These are phyloP conservation scores for Prunus fruticosa DNA, from an alignment of 306 rosid species.

Conservation along the genomic window DNA sequence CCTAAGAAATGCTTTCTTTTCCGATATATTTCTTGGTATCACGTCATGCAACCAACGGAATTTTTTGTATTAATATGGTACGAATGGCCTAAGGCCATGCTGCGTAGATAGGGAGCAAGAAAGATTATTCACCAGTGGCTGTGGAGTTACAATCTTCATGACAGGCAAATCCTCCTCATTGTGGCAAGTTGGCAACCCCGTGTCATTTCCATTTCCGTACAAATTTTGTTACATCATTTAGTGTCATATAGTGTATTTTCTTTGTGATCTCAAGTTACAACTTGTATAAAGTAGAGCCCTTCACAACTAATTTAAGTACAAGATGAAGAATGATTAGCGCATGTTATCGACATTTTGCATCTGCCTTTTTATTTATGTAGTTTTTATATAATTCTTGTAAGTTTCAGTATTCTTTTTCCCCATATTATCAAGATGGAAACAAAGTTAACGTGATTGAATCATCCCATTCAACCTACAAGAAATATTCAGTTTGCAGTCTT, in stretches of 20 bases:
- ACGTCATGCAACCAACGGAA: background rate
- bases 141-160: slow-evolving; percentile 15
- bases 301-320: background rate
- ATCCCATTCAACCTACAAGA: too few relatives aligned
- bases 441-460: too few relatives aligned
- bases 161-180: background rate
- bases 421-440: background rate
- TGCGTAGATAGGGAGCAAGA: background rate
- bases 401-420: too few relatives aligned
- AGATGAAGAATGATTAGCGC: too few relatives aligned
- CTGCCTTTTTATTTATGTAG: background rate
- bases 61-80: background rate
- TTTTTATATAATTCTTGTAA: background rate
- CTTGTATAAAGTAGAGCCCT: slow-evolving; percentile 1
- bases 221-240: background rate
- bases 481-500: too few relatives aligned
- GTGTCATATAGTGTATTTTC: slow-evolving; percentile 1
- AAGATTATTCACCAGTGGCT: slow-evolving; percentile 1
- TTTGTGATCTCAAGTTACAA: slow-evolving; percentile 14
- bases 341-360: background rate
- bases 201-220: slow-evolving; percentile 22
- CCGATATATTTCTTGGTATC: too few relatives aligned
- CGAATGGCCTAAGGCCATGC: background rate
- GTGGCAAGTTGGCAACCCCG: slow-evolving; percentile 21
- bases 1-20: background rate